Conservation (phyloP, 768 basidiomycete genomes). For the Auriscalpium microsporum region DNA sequence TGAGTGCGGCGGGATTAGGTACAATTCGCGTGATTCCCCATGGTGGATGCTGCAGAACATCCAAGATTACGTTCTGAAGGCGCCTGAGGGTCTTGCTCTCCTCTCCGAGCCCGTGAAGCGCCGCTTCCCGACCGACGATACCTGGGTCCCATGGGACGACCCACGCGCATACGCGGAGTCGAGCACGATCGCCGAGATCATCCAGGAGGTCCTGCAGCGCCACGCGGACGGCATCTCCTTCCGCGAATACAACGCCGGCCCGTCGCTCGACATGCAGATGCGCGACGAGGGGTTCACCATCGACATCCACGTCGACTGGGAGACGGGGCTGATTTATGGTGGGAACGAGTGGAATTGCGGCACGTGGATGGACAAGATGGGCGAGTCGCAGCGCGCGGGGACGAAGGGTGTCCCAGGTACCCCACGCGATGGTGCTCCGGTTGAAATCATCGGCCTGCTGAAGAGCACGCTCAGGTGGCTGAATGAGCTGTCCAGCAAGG, state of each 20-base stretch:
- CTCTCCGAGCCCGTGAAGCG: slow-evolving; percentile 78
- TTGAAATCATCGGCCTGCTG: slow-evolving; percentile 90
- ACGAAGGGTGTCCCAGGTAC: slow-evolving; percentile 96
- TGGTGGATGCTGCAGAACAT: slow-evolving; percentile 99
- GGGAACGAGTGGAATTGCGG: slow-evolving; percentile 85
- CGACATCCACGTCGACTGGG: slow-evolving; percentile 92
- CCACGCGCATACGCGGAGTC: slow-evolving; percentile 72
- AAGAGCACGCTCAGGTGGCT: slow-evolving; percentile 94
- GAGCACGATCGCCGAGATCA: slow-evolving; percentile 83
- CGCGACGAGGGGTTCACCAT: slow-evolving; percentile 87
- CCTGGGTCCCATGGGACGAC: slow-evolving; percentile 91
- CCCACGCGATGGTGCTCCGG: slow-evolving; percentile 89
- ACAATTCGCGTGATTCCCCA: slow-evolving; percentile 95
- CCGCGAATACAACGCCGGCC: slow-evolving; percentile 93
- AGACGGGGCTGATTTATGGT: slow-evolving; percentile 81
- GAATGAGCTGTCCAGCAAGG: slow-evolving; percentile 49
- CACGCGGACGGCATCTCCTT: slow-evolving; percentile 91
- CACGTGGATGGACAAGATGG: slow-evolving; percentile 99
- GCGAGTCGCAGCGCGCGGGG: slow-evolving; percentile 83
- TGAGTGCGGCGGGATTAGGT: slow-evolving; percentile 32
- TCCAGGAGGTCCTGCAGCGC: slow-evolving; percentile 93
- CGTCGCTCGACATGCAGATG: slow-evolving; percentile 98
- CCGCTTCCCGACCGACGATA: slow-evolving; percentile 92
- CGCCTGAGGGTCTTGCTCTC: slow-evolving; percentile 76
- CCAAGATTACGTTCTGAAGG: slow-evolving; percentile 81